Evolutionary conservation across 1,284 basidiomycete genomes (phyloP).

Genomic region (Microbotryum lychnidis-dioicae): DNA sequence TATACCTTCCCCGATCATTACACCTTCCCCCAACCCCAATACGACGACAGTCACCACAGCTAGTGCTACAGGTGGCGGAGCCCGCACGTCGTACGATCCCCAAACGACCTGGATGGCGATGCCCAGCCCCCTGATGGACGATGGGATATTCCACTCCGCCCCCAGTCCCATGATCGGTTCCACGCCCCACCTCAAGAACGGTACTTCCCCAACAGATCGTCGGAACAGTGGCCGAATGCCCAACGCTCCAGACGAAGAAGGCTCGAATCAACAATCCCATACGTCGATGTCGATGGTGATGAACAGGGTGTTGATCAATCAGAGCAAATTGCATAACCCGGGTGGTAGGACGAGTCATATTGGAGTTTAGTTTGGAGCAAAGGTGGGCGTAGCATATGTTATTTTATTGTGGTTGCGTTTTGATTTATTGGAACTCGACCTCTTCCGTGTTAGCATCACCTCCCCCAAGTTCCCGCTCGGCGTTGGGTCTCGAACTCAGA

Average conservation of each 20-base stretch:
- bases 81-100: not conserved
- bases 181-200: too few species aligned
- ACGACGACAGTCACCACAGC: slow-evolving; percentile 11
- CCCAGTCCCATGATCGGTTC: slow-evolving; percentile 24
- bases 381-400: not conserved
- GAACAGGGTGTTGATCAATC: slow-evolving; percentile 72
- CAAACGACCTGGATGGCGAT: not conserved
- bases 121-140: slow-evolving; percentile 11
- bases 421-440: not conserved
- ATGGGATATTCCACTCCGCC: slow-evolving; percentile 21
- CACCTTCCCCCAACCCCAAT: slow-evolving; percentile 2
- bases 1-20: not conserved
- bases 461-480: too few species aligned
- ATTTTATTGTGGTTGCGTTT: too few species aligned
- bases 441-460: too few species aligned
- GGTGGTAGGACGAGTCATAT: slow-evolving; percentile 86
- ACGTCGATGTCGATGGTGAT: slow-evolving; percentile 29
- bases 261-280: not conserved
- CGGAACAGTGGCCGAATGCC: slow-evolving; percentile 19
- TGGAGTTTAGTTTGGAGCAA: slow-evolving; percentile 48
- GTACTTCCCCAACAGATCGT: not conserved
- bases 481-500: too few species aligned
- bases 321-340: slow-evolving; percentile 86
- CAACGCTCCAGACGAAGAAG: slow-evolving; percentile 17
- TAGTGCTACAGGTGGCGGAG: not conserved